Evolutionary conservation across 179 eudicot species (phyloP).

Genomic region (Nepenthes alata): DNA sequence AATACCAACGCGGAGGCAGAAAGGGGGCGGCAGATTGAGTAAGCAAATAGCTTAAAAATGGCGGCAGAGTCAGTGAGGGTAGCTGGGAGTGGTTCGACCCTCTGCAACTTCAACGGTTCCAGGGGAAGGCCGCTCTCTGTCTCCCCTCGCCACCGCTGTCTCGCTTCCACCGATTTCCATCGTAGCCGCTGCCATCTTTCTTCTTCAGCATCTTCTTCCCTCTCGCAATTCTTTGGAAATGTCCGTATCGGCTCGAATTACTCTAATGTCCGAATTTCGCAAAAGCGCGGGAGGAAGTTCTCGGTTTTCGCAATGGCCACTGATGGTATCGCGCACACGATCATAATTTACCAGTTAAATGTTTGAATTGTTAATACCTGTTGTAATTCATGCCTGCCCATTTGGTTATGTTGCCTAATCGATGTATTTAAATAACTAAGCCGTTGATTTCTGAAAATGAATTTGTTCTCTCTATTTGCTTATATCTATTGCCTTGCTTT

Average conservation of each 20-base stretch:
- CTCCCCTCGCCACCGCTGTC: slow-evolving; percentile 19
- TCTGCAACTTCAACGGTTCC: slow-evolving; percentile 37
- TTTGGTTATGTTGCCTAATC: no score
- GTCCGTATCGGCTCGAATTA: slow-evolving; percentile 23
- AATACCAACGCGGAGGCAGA: no score
- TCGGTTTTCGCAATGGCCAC: slow-evolving; percentile 73
- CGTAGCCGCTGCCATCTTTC: slow-evolving; percentile 15
- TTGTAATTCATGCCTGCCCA: no score
- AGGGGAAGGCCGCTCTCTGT: slow-evolving; percentile 18
- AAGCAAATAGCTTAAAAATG: slow-evolving; percentile 19
- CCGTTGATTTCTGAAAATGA: no score
- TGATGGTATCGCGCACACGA: slow-evolving; percentile 27
- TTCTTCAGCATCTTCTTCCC: slow-evolving; percentile 24
- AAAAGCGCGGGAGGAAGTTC: slow-evolving; percentile 20
- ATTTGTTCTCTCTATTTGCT: no score
- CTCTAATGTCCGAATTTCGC: slow-evolving; percentile 16
- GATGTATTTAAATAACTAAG: no score
- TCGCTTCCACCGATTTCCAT: slow-evolving; percentile 19
- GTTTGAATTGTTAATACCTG: no score
- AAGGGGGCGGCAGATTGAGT: neutral
- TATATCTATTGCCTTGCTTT: no score
- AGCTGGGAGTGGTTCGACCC: slow-evolving; percentile 24
- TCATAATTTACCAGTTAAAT: neutral
- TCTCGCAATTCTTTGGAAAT: slow-evolving; percentile 41
- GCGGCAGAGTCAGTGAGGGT: slow-evolving; percentile 41